A percentile compares a stretch with the other conserved stretches of the same genome.
phyloP scores from a whole-genome alignment of 2,329 filamentous ascomycete species.

The Colletotrichum lentis region DNA sequence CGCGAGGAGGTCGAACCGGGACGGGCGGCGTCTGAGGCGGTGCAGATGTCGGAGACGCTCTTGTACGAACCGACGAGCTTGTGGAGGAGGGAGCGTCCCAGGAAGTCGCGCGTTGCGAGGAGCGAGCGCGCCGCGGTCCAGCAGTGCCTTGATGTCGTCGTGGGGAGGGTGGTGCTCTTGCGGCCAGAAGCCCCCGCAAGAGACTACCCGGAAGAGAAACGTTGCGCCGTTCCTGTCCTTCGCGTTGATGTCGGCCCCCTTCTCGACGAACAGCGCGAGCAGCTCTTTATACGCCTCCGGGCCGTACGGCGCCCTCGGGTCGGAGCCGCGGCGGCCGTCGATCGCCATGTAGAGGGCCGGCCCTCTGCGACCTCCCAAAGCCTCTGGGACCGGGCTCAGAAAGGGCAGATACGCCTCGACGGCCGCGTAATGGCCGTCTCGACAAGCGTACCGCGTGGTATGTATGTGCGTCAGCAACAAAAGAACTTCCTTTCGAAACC shows the following conservation, averaged over 20 bases:
- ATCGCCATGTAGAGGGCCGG: background rate
- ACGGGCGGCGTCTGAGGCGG: no score
- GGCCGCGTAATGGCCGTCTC: slow-evolving; percentile 42
- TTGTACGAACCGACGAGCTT: slow-evolving; percentile 16
- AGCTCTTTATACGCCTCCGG: background rate
- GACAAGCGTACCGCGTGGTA: slow-evolving; percentile 43
- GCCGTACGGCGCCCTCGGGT: background rate
- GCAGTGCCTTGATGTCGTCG: slow-evolving; percentile 22
- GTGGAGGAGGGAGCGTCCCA: slow-evolving; percentile 39
- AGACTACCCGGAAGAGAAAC: slow-evolving; percentile 32
- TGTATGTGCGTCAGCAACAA: background rate
- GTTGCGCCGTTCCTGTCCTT: slow-evolving; percentile 37
- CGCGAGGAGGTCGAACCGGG: slow-evolving; percentile 28
- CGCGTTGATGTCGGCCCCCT: slow-evolving; percentile 41
- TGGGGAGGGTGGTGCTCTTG: background rate
- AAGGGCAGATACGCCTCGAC: slow-evolving; percentile 44
- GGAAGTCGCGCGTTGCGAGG: slow-evolving; percentile 28
- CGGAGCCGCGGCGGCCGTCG: no score
- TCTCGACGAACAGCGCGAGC: slow-evolving; percentile 40
- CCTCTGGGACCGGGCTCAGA: background rate
- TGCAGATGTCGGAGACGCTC: background rate
- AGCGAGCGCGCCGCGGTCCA: slow-evolving; percentile 37
- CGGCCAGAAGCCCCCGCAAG: background rate
- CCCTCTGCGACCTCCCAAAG: background rate
- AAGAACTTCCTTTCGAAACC: no score